Evolutionary conservation across 2,329 filamentous ascomycete species (phyloP), one percentile per base, ranked within the genome.

Genomic region (Zymoseptoria ardabiliae): DNA sequence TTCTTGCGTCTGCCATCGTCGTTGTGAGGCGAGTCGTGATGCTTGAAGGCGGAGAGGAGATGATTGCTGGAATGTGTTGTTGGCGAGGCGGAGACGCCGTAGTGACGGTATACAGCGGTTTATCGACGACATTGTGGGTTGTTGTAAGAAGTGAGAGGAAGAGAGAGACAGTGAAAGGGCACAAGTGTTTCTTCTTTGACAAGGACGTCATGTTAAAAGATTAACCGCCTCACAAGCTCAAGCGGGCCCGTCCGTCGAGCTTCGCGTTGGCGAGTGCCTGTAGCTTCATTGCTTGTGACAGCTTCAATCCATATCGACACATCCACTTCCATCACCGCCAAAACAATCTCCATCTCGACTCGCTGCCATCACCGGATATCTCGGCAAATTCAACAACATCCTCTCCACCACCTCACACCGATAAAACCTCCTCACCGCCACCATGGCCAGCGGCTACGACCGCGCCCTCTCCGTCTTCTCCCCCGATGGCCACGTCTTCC

Each of bases 401-500:
- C 55, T 50, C 49, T n/a, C 23, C 13, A 58, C 49, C 50, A 48
- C 54, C 8, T n/a, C 17, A 3, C 21, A 20, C 19, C 28, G 30
- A 50, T 35, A 19, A 45, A 52, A 54, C 23, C 52, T 8, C 35
- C 3, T 57, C 23, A 35, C 30, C 17, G 23, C 56, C 69, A 76
- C 53, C 63, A 89, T 95, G 90, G 89, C 91, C 77, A 96, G 92
- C 71, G 93, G 93, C 79, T 99, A 99, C 81, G 94, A 99, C 82
- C 90, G 94, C 89, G 94, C 93, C 79, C 87, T 97, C 77, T 97
- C 93, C 80, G 92, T 96, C 75, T 97, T 97, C 73, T 97, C 93
- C 85, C 94, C 94, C 72, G 94, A 99, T 79, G 94, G 94, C 78
- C 94, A 99, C 81, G 94, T 99, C 72, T 99, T 99, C 81, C 94